These are phyloP conservation scores for Spathaspora passalidarum DNA, from an alignment of 805 yeast genomes.

Conservation along the genomic window DNA sequence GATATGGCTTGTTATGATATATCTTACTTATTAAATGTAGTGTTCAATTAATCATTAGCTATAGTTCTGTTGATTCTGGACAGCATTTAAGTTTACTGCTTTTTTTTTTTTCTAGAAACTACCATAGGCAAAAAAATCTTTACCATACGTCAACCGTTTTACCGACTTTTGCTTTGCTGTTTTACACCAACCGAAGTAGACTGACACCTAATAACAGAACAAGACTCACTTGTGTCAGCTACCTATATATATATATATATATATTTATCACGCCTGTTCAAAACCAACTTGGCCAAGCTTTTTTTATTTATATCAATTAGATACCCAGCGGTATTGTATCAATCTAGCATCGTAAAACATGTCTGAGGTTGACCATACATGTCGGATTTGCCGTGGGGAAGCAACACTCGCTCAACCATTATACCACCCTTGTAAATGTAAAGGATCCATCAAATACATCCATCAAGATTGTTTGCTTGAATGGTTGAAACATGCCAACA, in stretches of 20 bases:
- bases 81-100: neutral
- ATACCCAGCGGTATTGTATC: no score
- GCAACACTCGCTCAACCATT: conserved; percentile 76
- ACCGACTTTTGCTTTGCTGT: neutral
- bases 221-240: neutral
- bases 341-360: conserved; percentile 1
- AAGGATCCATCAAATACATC: conserved; percentile 89
- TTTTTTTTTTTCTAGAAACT: neutral
- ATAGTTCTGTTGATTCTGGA: no score
- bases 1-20: neutral
- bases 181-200: neutral
- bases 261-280: no score
- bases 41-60: no score
- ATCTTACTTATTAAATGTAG: no score
- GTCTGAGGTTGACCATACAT: conserved; percentile 45
- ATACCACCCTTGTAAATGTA: conserved; percentile 88
- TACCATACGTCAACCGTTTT: neutral
- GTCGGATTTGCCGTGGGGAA: conserved; percentile 94
- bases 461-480: conserved; percentile 89
- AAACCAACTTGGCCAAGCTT: neutral
- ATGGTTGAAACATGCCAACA: conserved; percentile 75
- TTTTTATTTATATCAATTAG: no score
- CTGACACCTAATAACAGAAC: neutral
- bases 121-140: neutral
- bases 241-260: no score